These are phyloP conservation scores for Rhizopogon sp. DNA, from an alignment of 768 basidiomycete species.

Conservation along the genomic window DNA sequence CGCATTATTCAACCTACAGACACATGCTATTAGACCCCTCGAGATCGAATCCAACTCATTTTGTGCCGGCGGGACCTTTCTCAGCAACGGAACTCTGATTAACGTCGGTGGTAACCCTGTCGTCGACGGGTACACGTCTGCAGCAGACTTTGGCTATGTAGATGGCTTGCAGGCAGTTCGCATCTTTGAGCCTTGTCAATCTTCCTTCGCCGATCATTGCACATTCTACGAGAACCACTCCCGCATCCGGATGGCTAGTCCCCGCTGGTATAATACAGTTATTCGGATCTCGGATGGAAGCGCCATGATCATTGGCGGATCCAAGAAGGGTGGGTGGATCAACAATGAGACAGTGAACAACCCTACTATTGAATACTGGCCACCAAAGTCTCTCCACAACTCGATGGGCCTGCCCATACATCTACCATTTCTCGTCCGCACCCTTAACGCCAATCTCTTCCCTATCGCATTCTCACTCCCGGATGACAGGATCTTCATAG, in stretches of 20 bases:
- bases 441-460: conserved; percentile 79
- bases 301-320: conserved; percentile 79
- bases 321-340: conserved; percentile 81
- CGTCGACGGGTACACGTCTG: conserved; percentile 53
- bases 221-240: conserved; percentile 60
- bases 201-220: conserved; percentile 43
- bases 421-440: conserved; percentile 61
- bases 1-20: conserved; percentile 64
- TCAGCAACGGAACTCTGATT: conserved; percentile 71
- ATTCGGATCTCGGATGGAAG: conserved; percentile 72
- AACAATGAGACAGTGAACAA: conserved; percentile 79
- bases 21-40: conserved; percentile 57
- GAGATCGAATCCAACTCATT: conserved; percentile 76
- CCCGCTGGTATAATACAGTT: conserved; percentile 79
- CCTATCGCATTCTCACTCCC: conserved; percentile 72
- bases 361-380: conserved; percentile 78
- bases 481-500: conserved; percentile 66
- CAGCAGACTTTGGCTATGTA: conserved; percentile 72
- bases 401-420: conserved; percentile 63
- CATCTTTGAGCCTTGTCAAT: conserved; percentile 62
- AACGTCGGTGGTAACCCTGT: conserved; percentile 83
- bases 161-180: conserved; percentile 74
- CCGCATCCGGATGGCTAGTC: conserved; percentile 65
- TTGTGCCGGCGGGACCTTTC: conserved; percentile 78
- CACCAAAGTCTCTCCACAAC: conserved; percentile 68